Evolutionary conservation across 2,329 filamentous ascomycete species (phyloP).

Genomic region (Byssothecium circinans): DNA sequence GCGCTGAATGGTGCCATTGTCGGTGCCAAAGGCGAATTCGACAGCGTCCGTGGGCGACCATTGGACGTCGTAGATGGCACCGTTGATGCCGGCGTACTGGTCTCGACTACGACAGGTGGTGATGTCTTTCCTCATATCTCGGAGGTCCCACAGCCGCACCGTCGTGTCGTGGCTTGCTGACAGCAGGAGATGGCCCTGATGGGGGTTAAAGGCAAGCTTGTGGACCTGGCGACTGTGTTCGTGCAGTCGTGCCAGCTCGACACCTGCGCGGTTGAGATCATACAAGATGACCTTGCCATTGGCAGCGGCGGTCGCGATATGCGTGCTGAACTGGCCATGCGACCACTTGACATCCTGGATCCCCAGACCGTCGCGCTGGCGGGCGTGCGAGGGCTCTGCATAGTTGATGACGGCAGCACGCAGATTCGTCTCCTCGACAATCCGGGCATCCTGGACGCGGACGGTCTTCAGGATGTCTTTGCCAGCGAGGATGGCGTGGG

Average conservation of each 20-base stretch:
- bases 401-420: conserved; percentile 62
- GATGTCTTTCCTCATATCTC: conserved; percentile 55
- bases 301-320: conserved; percentile 64
- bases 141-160: conserved; percentile 66
- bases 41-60: conserved; percentile 66
- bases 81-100: conserved; percentile 59
- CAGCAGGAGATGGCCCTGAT: conserved; percentile 60
- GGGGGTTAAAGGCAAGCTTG: conserved; percentile 65
- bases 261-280: conserved; percentile 62
- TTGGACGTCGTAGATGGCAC: conserved; percentile 64
- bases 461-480: conserved; percentile 69
- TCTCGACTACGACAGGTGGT: conserved; percentile 58
- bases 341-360: conserved; percentile 71
- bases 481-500: conserved; percentile 66
- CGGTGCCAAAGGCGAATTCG: conserved; percentile 66
- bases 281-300: conserved; percentile 68
- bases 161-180: conserved; percentile 67
- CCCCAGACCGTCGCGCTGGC: conserved; percentile 61
- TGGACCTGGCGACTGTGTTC: conserved; percentile 68
- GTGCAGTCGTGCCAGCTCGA: conserved; percentile 64
- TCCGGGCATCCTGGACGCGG: conserved; percentile 58
- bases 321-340: conserved; percentile 61
- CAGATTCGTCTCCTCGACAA: conserved; percentile 65
- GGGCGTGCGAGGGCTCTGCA: conserved; percentile 52
- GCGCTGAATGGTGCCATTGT: conserved; percentile 64